phyloP scores from a whole-genome alignment of 2,329 filamentous ascomycete species.

The Trichoderma sp. region DNA sequence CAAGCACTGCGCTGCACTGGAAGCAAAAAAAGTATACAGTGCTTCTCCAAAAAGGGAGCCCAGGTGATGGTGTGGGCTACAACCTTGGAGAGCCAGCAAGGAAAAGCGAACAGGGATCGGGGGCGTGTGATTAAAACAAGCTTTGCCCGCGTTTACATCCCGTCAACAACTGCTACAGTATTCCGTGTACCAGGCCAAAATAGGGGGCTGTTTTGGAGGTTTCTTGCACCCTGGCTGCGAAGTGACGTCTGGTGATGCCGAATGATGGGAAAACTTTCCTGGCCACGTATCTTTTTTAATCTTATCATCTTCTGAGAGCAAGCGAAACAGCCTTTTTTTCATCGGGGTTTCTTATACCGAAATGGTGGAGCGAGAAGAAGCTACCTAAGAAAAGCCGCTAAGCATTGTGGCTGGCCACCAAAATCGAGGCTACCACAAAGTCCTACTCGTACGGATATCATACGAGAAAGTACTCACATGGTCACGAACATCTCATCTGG shows the following conservation, averaged over 20 bases:
- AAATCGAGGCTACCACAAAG: background rate
- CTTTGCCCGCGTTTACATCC: background rate
- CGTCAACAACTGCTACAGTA: background rate
- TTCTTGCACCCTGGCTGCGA: background rate
- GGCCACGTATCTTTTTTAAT: background rate
- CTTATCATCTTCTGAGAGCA: background rate
- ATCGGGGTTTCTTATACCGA: background rate
- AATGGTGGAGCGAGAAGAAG: background rate
- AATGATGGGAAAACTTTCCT: background rate
- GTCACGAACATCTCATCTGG: background rate
- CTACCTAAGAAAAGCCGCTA: background rate
- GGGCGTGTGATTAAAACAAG: constrained; percentile 19
- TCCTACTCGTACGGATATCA: background rate
- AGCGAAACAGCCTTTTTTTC: background rate
- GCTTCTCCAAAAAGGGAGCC: background rate
- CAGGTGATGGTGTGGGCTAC: background rate
- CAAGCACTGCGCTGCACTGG: background rate
- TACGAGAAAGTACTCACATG: background rate
- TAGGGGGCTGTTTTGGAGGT: background rate
- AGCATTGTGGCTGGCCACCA: background rate
- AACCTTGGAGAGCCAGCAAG: background rate
- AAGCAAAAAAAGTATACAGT: constrained; percentile 5
- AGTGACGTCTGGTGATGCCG: constrained; percentile 7
- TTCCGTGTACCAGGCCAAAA: background rate
- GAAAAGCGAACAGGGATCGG: constrained; percentile 1